Evolutionary conservation across 768 basidiomycete genomes (phyloP), one percentile per base, ranked within the genome.

Genomic region (Clavulina sp.): DNA sequence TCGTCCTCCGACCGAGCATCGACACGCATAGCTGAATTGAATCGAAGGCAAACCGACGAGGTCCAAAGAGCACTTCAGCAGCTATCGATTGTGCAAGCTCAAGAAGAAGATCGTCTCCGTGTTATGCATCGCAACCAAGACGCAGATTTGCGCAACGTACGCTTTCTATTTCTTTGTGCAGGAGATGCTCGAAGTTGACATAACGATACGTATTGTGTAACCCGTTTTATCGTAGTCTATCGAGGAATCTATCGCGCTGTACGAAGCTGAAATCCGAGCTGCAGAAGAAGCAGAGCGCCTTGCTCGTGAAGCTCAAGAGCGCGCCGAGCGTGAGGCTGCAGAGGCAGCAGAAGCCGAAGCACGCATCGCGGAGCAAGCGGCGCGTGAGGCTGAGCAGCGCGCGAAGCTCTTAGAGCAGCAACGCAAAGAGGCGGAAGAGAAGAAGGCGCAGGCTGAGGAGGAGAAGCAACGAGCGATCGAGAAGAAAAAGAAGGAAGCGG

Each of bases 281-380:
- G 50, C 73, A 77, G 50, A 62, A 63, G 60, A 53, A 13, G 34
- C 34, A 9, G 34, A 19, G 9, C 13, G 43, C 9, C 24, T 7
- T 29, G 48, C 32, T 7, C 28, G 51, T 41, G 41, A 57, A 32
- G 60, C 59, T 32, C 63, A 66, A 44, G 73, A 74, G 34, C 57
- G 32, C 4, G 56, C 57, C 50, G 54, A 65, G 41, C 65, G 60
- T 58, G 66, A 62, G 58, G 65, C 63, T 23, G 64, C 65, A 41
- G 68, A 69, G 57, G 72, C 75, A 59, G 74, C 76, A 54, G 73
- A 75, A 53, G 56, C 59, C 4, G 52, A 57, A 34, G 57, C 60
- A 4, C 66, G 66, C 46, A 68, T 60, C 38, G 68, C 69, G 57
- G 72, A 75, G 59, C 73, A 76, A 54, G 72, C 75, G 53, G 56